A percentile compares a stretch with the other conserved stretches of the same genome.
Conservation (phyloP, 441 rosid species). For the Erodium moschatum region DNA sequence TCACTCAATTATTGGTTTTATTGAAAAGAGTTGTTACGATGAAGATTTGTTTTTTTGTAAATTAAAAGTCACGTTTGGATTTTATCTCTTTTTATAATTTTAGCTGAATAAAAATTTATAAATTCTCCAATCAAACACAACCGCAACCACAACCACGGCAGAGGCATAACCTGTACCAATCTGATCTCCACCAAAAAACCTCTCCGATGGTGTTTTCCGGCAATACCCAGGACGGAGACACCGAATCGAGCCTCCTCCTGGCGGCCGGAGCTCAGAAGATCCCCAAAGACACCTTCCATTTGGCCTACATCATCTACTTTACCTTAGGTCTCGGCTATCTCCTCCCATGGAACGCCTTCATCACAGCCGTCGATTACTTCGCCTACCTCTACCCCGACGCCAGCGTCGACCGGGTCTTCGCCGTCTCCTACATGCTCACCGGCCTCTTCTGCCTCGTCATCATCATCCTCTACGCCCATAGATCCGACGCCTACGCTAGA, state of each 20-base stretch:
- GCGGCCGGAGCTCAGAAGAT: constrained; percentile 16
- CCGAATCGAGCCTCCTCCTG: constrained; percentile 48
- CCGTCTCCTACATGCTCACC: constrained; percentile 80
- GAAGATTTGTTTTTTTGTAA: too few species aligned
- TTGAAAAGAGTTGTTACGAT: too few species aligned
- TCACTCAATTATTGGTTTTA: background rate
- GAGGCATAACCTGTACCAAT: too few species aligned
- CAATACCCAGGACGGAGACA: constrained; percentile 24
- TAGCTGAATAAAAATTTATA: background rate
- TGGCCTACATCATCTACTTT: constrained; percentile 73
- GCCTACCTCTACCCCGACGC: constrained; percentile 56
- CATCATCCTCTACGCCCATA: constrained; percentile 52
- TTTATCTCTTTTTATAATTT: too few species aligned
- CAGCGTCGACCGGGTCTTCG: constrained; percentile 59
- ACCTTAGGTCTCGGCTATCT: constrained; percentile 78
- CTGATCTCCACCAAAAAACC: background rate
- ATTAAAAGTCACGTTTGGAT: too few species aligned
- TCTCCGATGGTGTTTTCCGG: constrained; percentile 4
- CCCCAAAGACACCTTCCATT: constrained; percentile 55
- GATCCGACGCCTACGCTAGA: constrained; percentile 54
- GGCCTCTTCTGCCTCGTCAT: constrained; percentile 38
- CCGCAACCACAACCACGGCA: background rate
- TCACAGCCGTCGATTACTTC: constrained; percentile 83
- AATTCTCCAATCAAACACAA: background rate
- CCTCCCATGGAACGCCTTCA: constrained; percentile 89